These are phyloP conservation scores for Olyra latifolia DNA, from an alignment of 176 grass and related monocot species.

Conservation along the genomic window DNA sequence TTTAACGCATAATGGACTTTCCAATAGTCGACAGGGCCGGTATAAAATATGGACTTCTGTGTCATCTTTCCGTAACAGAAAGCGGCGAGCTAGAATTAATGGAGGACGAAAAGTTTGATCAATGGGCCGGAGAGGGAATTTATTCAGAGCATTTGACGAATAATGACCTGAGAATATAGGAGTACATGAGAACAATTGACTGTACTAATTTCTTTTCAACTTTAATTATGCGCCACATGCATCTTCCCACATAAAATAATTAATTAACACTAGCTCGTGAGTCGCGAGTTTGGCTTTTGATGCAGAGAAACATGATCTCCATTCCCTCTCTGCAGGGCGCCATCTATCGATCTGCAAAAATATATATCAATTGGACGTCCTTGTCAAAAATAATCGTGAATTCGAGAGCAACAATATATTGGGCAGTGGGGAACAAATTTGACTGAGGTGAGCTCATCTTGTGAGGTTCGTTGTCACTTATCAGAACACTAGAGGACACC, in stretches of 20 bases:
- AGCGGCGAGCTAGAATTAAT: neutral
- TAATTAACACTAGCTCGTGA: neutral
- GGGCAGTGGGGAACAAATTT: conserved; percentile 23
- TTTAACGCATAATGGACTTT: too few relatives aligned
- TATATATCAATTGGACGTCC: neutral
- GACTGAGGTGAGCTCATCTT: neutral
- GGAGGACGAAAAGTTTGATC: neutral
- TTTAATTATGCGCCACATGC: neutral
- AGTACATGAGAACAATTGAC: too few relatives aligned
- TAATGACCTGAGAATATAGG: neutral
- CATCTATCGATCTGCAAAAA: too few relatives aligned
- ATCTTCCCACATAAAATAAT: neutral
- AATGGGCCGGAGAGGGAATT: neutral
- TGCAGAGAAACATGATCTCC: neutral
- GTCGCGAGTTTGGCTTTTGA: neutral
- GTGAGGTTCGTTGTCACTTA: conserved; percentile 3
- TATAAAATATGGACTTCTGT: too few relatives aligned
- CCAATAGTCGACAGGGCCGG: too few relatives aligned
- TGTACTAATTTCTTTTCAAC: neutral
- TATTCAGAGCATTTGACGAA: neutral
- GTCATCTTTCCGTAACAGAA: neutral
- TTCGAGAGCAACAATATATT: neutral
- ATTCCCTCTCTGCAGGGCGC: neutral
- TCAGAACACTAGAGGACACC: neutral
- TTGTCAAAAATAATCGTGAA: neutral